Evolutionary conservation across 352 stramenopile genomes (phyloP).

Genomic region (Elongisporangium prolatum): DNA sequence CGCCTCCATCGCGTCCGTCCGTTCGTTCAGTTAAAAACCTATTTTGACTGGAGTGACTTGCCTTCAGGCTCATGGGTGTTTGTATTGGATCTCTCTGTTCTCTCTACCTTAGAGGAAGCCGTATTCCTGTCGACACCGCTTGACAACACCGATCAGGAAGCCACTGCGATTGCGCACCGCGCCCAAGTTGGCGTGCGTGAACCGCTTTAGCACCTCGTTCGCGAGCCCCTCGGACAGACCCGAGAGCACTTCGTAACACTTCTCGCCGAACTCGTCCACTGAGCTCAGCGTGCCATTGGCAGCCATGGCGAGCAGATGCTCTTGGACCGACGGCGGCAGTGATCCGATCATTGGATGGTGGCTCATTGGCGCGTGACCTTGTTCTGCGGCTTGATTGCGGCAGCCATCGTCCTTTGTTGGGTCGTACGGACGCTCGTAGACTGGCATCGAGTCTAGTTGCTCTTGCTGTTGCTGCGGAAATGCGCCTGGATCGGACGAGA

Average conservation of each 20-base stretch:
- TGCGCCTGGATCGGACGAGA: too few species aligned
- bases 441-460: background rate
- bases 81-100: background rate
- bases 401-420: too few species aligned
- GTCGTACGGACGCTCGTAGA: too few species aligned
- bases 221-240: slow-evolving; percentile 68
- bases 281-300: slow-evolving; percentile 46
- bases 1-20: too few species aligned
- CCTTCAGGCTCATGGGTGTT: background rate
- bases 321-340: slow-evolving; percentile 59
- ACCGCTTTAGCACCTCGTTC: slow-evolving; percentile 72
- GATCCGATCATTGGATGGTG: background rate
- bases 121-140: slow-evolving; percentile 74
- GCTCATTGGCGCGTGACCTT: too few species aligned
- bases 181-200: slow-evolving; percentile 62
- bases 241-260: slow-evolving; percentile 79
- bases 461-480: slow-evolving; percentile 17
- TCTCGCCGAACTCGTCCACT: slow-evolving; percentile 70
- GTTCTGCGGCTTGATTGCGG: too few species aligned
- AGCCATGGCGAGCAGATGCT: slow-evolving; percentile 59
- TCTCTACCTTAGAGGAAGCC: slow-evolving; percentile 35
- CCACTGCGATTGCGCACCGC: slow-evolving; percentile 75
- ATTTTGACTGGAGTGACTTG: background rate
- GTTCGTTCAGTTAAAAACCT: too few species aligned
- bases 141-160: slow-evolving; percentile 80